These are phyloP conservation scores for Ziziphus jujuba DNA, from an alignment of 306 rosid species.

Conservation along the genomic window DNA sequence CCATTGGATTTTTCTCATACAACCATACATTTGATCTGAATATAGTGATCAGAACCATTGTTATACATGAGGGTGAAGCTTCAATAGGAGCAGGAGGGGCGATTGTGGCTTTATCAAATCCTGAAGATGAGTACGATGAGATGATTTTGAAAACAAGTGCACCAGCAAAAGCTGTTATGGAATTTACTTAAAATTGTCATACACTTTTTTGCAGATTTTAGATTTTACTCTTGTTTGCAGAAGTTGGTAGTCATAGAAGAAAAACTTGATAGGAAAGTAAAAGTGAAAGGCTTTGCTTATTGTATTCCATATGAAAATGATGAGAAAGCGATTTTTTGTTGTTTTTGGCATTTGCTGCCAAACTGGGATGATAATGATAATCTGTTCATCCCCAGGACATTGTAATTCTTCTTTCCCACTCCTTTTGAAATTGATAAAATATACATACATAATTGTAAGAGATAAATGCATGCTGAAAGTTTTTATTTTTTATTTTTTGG, in stretches of 20 bases:
- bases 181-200: slow-evolving; percentile 39
- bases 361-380: too few relatives aligned
- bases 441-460: too few relatives aligned
- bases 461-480: too few relatives aligned
- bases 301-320: slow-evolving; percentile 5
- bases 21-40: slow-evolving; percentile 92
- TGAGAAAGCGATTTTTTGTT: neutral
- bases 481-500: too few relatives aligned
- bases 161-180: slow-evolving; percentile 66
- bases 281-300: neutral
- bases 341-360: neutral
- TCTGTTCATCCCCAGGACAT: too few relatives aligned
- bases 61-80: slow-evolving; percentile 80
- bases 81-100: slow-evolving; percentile 99
- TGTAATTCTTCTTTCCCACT: too few relatives aligned
- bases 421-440: too few relatives aligned
- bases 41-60: slow-evolving; percentile 87
- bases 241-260: neutral
- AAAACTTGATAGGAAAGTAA: neutral
- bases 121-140: slow-evolving; percentile 87
- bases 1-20: slow-evolving; percentile 90
- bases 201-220: neutral
- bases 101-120: slow-evolving; percentile 80
- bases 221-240: neutral
- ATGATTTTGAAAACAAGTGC: slow-evolving; percentile 86